Evolutionary conservation across 2,329 filamentous ascomycete species (phyloP), one percentile per base, ranked within the genome.

Genomic region (Cordyceps cicadae): DNA sequence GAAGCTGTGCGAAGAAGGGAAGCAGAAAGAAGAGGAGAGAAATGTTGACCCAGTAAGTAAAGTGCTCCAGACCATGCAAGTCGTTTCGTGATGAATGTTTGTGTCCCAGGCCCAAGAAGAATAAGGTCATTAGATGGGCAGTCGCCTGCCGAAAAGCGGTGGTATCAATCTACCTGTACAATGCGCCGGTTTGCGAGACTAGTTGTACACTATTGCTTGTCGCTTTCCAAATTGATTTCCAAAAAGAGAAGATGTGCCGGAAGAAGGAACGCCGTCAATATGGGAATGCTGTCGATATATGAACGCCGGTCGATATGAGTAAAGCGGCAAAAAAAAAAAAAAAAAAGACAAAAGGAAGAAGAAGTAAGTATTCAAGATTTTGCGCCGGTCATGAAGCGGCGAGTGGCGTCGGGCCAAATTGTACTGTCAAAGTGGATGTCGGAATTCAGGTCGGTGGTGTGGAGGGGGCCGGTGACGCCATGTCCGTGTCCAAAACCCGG

Each of bases 151-250:
- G 5, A 43, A 51, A 41, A 41, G 19, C 46, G 11, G 19, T 41
- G n/a, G 21, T 41, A 46, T 51, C 55, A 58, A 41, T 58, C 55
- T 58, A 58, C 55, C 55, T 58, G 43, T 58, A 51, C 55, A 49
- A 37, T n/a, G 21, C 17, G 32, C 24, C 52, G 39, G 55, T 43
- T 37, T 21, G 46, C 55, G 51, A 58, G 21, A 49, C 48, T 57
- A 24, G 55, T 58, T 50, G 32, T 58, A 58, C 55, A 58, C 55
- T 34, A 24, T 48, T 48, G 34, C 21, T 51, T 39, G 24, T n/a
- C 29, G 8, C 3, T 26, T 58, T 29, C 19, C 41, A 19, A 19
- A 15, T 49, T 11, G n/a, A 19, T 19, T 57, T 8, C 54, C 43
- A 46, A 46, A 49, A 37, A 39, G 9, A 32, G 39, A 43, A 43